These are phyloP conservation scores for Claviceps purpurea DNA, from an alignment of 2,329 filamentous ascomycete species.

Conservation along the genomic window DNA sequence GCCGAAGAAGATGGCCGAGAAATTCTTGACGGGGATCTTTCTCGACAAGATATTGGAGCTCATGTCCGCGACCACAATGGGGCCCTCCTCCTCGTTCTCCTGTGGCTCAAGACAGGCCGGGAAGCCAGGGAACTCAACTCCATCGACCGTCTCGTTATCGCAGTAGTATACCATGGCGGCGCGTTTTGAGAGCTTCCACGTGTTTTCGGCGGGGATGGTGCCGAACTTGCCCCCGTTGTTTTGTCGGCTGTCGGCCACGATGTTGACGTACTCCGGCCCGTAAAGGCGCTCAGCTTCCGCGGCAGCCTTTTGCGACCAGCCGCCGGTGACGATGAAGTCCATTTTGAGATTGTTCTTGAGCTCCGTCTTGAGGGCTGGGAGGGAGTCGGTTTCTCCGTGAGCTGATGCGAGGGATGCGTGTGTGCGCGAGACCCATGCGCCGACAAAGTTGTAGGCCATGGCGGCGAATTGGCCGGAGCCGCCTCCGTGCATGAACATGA, in stretches of 20 bases:
- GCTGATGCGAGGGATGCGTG: constrained; percentile 38
- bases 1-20: constrained; percentile 76
- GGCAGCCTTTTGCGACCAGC: constrained; percentile 72
- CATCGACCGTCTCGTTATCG: constrained; percentile 89
- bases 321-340: constrained; percentile 84
- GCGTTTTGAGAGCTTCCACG: constrained; percentile 59
- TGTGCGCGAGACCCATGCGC: constrained; percentile 65
- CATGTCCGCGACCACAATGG: constrained; percentile 84
- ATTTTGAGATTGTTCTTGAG: constrained; percentile 55
- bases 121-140: constrained; percentile 73
- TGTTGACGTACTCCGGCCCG: constrained; percentile 66
- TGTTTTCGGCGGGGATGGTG: constrained; percentile 61
- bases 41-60: constrained; percentile 84
- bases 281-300: constrained; percentile 70
- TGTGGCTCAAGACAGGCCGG: constrained; percentile 48
- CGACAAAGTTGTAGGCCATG: constrained; percentile 70
- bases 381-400: too few relatives aligned
- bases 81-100: constrained; percentile 45
- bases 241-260: constrained; percentile 55
- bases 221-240: constrained; percentile 72
- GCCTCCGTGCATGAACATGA: constrained; percentile 78
- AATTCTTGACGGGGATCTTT: constrained; percentile 63
- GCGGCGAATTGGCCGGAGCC: constrained; percentile 77
- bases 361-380: constrained; percentile 37
- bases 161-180: constrained; percentile 76